phyloP scores from a whole-genome alignment of 208 protist species.

The Crithidia sp. region DNA sequence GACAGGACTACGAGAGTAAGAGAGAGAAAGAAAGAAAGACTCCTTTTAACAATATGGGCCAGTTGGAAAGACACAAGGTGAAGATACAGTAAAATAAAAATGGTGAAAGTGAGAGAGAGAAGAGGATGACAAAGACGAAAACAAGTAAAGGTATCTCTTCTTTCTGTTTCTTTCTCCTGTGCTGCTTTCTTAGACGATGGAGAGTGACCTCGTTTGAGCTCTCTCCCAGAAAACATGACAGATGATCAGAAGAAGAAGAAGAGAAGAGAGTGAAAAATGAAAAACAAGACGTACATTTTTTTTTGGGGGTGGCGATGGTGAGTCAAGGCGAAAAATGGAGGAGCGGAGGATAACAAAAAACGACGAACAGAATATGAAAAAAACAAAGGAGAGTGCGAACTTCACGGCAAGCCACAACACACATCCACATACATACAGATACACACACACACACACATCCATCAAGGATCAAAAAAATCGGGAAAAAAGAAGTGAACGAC shows the following conservation, averaged over 20 bases:
- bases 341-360: background rate
- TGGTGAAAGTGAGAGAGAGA: background rate
- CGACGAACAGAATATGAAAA: constrained; percentile 4
- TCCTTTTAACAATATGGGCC: no score
- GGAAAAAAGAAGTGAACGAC: background rate
- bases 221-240: no score
- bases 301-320: background rate
- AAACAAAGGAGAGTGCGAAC: background rate
- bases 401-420: background rate
- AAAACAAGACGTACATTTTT: background rate
- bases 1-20: no score
- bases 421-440: background rate
- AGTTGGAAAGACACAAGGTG: no score
- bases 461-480: background rate
- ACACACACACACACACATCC: background rate
- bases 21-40: no score
- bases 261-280: background rate
- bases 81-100: no score
- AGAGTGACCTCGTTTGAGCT: no score
- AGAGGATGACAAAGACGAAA: background rate
- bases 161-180: no score
- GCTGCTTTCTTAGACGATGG: background rate
- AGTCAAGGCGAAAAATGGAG: no score
- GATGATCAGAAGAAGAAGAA: background rate
- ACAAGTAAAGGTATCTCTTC: no score